Base-by-base conservation (phyloP, 2,329 filamentous ascomycete genomes). In the Pestalotiopsis sp. region DNA sequence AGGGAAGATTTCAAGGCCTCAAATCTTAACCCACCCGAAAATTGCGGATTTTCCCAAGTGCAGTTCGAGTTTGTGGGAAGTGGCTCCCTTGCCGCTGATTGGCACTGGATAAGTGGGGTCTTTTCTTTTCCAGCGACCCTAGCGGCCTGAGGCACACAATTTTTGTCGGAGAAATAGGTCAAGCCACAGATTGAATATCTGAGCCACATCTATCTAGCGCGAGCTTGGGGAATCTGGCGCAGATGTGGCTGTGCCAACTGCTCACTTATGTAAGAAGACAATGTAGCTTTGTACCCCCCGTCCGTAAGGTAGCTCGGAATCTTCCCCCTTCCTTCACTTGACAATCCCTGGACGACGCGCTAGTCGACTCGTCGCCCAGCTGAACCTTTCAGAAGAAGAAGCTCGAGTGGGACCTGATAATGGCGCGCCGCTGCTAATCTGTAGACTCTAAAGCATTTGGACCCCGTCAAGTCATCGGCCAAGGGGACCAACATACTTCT, bases 21-120 rank as follows among this genome's bases (percentile, higher is more conserved):
- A 56, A 67, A 67, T 31, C 17, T 27, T 57, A 64, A 52, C 49
- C 57, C 66, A 61, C 45, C 66, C 57, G 25, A 67, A 63, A 66
- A 66, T 60, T 57, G 52, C 74, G 74, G 77, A 77, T 77, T 77
- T 78, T 77, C 75, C 75, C 61, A 71, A 69, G 68, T 68, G 68
- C 63, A 68, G 60, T 61, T 31, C 57, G 57, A 73, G 75, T 72
- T 78, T 78, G 75, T 78, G 77, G 75, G 77, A 72, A 74, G 70
- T 70, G 71, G 68, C 69, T 72, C 69, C 72, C 70, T 72, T 70
- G 73, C 71, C 75, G n/a, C 27, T 36, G 52, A 66, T 66, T 66
- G 64, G 64, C 25, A 25, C n/a, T 38, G 45, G 27, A 45, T 41
- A 45, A 59, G 64, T 66, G 64, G 64, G 36, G 64, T 38, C 56